Evolutionary conservation across 2,329 filamentous ascomycete species (phyloP).

Genomic region (Zopfia rhizophila): DNA sequence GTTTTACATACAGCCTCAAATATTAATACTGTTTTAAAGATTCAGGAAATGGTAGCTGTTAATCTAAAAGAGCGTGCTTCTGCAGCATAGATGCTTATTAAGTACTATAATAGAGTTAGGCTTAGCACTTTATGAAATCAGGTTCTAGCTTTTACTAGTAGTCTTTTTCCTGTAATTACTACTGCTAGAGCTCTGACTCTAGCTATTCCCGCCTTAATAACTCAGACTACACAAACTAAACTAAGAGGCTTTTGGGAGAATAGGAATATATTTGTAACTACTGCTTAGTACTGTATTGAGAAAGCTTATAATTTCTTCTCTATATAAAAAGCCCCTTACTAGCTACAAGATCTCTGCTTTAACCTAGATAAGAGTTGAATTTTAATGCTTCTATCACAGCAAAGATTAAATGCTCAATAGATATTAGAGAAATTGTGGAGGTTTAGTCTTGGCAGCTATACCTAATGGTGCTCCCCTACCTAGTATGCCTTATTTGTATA

Average conservation of each 20-base stretch:
- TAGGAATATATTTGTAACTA: too few species aligned
- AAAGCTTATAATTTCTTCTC: too few species aligned
- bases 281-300: too few species aligned
- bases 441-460: neutral
- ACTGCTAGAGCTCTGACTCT: too few species aligned
- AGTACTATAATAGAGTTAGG: slow-evolving; percentile 2
- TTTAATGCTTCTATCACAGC: too few species aligned
- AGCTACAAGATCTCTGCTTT: too few species aligned
- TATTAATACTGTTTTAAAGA: neutral
- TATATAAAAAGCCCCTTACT: neutral
- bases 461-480: slow-evolving; percentile 12
- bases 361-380: too few species aligned
- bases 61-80: slow-evolving; percentile 5
- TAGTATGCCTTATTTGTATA: slow-evolving; percentile 21
- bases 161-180: too few species aligned
- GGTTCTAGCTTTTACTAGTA: neutral
- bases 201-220: too few species aligned
- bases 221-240: too few species aligned
- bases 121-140: slow-evolving; percentile 8
- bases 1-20: neutral
- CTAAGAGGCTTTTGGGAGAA: too few species aligned
- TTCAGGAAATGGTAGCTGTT: slow-evolving; percentile 8
- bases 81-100: slow-evolving; percentile 5
- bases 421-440: slow-evolving; percentile 1
- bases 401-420: too few species aligned